A percentile compares a stretch with the other conserved stretches of the same genome.
These are phyloP conservation scores for Lactarius hengduanensis DNA, from an alignment of 768 basidiomycete genomes.

Conservation along the genomic window DNA sequence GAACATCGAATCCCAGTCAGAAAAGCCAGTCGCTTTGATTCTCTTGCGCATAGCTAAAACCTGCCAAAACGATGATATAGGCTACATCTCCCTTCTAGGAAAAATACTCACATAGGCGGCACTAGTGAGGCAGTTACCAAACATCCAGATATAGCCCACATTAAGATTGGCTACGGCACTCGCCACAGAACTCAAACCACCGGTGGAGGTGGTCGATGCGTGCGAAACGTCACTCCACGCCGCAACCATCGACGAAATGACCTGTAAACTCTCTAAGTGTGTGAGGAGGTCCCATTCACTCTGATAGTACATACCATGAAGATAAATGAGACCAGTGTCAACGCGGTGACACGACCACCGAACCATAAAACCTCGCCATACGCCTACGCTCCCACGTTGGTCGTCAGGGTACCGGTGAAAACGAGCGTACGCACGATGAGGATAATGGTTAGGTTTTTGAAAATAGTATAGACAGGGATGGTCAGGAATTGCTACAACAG, in stretches of 20 bases:
- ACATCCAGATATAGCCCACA: conserved; percentile 95
- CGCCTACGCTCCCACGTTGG: conserved; percentile 50
- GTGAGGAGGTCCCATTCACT: background rate
- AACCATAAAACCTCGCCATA: conserved; percentile 99
- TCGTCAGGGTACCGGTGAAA: conserved; percentile 4
- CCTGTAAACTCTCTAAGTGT: conserved; percentile 42
- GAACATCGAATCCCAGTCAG: conserved; percentile 99
- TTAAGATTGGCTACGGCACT: conserved; percentile 55
- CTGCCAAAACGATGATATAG: conserved; percentile 40
- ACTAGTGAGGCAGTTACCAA: conserved; percentile 84
- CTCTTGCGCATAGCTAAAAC: conserved; percentile 94
- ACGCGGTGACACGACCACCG: conserved; percentile 79
- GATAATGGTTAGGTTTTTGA: conserved; percentile 99
- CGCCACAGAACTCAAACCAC: conserved; percentile 40
- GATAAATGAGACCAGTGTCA: conserved; percentile 86
- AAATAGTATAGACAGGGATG: conserved; percentile 98
- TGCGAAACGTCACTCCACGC: conserved; percentile 76
- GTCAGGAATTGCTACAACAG: conserved; percentile 83
- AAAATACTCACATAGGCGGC: conserved; percentile 76
- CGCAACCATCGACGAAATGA: conserved; percentile 92
- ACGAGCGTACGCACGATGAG: conserved; percentile 67
- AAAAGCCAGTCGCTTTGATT: conserved; percentile 93
- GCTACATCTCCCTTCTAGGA: background rate
- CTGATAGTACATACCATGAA: conserved; percentile 67
- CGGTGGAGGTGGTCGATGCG: conserved; percentile 23